phyloP scores from a whole-genome alignment of 2,329 filamentous ascomycete genomes.

The Fonsecaea erecta region DNA sequence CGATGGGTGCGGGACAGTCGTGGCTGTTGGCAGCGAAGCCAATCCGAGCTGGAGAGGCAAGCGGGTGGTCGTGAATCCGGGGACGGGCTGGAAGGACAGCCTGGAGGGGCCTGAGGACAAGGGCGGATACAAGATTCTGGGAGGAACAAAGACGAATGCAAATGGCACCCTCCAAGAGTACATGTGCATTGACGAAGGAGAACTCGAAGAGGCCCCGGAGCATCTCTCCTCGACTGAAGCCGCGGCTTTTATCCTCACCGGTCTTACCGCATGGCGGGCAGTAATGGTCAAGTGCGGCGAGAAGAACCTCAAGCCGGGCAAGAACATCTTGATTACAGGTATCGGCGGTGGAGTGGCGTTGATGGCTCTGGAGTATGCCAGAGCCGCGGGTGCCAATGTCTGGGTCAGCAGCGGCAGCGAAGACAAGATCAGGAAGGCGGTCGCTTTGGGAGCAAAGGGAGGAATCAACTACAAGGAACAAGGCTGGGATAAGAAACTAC shows the following conservation, averaged over 20 bases:
- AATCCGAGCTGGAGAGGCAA: constrained; percentile 65
- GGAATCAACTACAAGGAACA: constrained; percentile 82
- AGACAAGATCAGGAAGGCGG: constrained; percentile 75
- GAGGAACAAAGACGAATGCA: constrained; percentile 67
- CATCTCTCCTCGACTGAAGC: constrained; percentile 76
- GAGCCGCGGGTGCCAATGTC: constrained; percentile 74
- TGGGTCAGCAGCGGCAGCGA: constrained; percentile 77
- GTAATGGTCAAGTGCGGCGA: constrained; percentile 71
- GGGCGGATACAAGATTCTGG: constrained; percentile 65
- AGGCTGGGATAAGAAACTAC: constrained; percentile 80
- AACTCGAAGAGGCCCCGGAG: constrained; percentile 75
- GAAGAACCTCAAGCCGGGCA: constrained; percentile 56
- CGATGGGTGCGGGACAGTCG: constrained; percentile 79
- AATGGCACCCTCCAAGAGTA: constrained; percentile 77
- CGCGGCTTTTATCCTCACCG: constrained; percentile 82
- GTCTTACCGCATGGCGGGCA: constrained; percentile 86
- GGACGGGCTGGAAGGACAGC: constrained; percentile 73
- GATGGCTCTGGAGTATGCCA: constrained; percentile 77
- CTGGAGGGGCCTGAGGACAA: constrained; percentile 73
- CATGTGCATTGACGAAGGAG: constrained; percentile 68
- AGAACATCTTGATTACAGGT: constrained; percentile 83
- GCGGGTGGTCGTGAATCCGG: constrained; percentile 78
- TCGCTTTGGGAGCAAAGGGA: constrained; percentile 72
- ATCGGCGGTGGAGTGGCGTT: constrained; percentile 92
- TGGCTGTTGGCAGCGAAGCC: constrained; percentile 62